Evolutionary conservation across 768 basidiomycete genomes (phyloP).

Genomic region (Boletus sp.): DNA sequence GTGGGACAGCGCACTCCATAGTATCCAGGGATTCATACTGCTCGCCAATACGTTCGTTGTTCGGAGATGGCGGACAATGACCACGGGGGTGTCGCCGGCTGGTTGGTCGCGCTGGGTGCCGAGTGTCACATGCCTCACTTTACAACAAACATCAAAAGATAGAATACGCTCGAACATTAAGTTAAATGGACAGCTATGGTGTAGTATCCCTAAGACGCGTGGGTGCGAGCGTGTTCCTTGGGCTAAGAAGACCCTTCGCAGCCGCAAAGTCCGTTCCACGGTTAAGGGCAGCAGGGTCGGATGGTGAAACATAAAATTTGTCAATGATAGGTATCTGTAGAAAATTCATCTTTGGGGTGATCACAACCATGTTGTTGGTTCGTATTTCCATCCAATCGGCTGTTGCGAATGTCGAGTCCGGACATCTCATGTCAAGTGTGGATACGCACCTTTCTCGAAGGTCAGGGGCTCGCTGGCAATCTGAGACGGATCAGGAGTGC

Average conservation of each 20-base stretch:
- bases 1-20: conserved; percentile 64
- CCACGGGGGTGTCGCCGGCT: background rate
- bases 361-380: conserved; percentile 92
- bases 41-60: background rate
- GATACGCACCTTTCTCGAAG: conserved; percentile 77
- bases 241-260: conserved; percentile 79
- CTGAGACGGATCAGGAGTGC: conserved; percentile 33
- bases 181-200: conserved; percentile 21
- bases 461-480: conserved; percentile 93
- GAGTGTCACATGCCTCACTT: conserved; percentile 3
- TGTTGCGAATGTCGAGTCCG: conserved; percentile 2
- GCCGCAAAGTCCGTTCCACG: conserved; percentile 82
- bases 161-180: background rate
- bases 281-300: conserved; percentile 65
- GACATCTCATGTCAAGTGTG: background rate
- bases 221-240: conserved; percentile 39
- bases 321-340: conserved; percentile 92
- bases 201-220: conserved; percentile 19
- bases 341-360: conserved; percentile 94
- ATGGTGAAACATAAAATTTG: conserved; percentile 86
- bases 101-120: background rate
- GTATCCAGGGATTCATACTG: conserved; percentile 53
- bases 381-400: conserved; percentile 99
- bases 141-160: conserved; percentile 1
- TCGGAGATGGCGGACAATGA: background rate